A percentile compares a stretch with the other conserved stretches of the same genome.
phyloP scores from a whole-genome alignment of 2,329 filamentous ascomycete genomes.

The Exophiala aquamarina region DNA sequence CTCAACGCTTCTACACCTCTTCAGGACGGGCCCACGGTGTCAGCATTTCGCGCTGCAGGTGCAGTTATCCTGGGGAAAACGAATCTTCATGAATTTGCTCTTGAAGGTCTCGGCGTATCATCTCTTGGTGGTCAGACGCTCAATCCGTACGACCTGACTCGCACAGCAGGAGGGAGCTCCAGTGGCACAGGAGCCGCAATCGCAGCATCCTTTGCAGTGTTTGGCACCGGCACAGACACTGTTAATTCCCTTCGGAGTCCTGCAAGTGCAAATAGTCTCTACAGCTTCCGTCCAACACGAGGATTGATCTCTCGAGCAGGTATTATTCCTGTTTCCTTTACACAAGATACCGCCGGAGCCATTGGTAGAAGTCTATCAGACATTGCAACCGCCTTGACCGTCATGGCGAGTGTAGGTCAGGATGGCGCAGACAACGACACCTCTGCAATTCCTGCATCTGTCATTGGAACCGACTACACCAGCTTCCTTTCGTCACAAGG shows the following conservation, averaged over 20 bases:
- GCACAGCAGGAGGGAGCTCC: constrained; percentile 53
- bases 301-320: constrained; percentile 33
- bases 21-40: constrained; percentile 52
- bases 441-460: constrained; percentile 41
- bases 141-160: constrained; percentile 64
- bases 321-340: constrained; percentile 31
- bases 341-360: constrained; percentile 28
- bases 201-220: constrained; percentile 34
- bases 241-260: constrained; percentile 35
- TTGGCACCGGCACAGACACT: constrained; percentile 37
- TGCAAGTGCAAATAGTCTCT: constrained; percentile 33
- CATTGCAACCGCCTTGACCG: constrained; percentile 50
- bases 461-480: constrained; percentile 49
- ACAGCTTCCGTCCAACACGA: constrained; percentile 35
- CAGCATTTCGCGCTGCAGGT: constrained; percentile 51
- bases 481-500: constrained; percentile 34
- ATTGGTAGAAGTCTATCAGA: constrained; percentile 47
- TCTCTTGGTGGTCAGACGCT: constrained; percentile 64
- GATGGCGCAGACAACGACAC: constrained; percentile 56
- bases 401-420: constrained; percentile 54
- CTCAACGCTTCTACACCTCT: constrained; percentile 49
- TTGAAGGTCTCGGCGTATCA: constrained; percentile 64
- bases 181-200: constrained; percentile 36
- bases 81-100: constrained; percentile 63
- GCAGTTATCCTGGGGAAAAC: constrained; percentile 61